Evolutionary conservation across 495 filamentous ascomycete genomes (phyloP), one percentile per base, ranked within the genome.

Genomic region (Penicillium odoratum): DNA sequence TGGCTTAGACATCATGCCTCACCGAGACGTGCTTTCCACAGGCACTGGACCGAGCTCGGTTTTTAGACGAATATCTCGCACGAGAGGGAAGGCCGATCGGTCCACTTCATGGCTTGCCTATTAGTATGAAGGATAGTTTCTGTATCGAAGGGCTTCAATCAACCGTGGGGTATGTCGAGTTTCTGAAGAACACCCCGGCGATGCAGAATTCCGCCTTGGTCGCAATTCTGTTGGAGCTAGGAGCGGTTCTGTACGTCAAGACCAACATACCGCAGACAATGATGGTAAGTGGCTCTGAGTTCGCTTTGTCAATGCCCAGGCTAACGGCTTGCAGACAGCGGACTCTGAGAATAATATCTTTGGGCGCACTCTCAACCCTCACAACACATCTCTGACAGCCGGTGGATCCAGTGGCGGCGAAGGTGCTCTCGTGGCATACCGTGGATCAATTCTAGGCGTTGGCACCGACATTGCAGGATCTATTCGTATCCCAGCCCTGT

Each of bases 41-140:
- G 26, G 77, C 75, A 8, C 62, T 90, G 1, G 60, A 62, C 8
- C 75, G 73, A 16, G 88, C 88, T 1, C 70, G 72, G 44, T 69
- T 75, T n/a, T 79, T 89, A 3, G 88, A 89, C 66, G 58, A 62
- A 4, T 76, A 84, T 60, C 72, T 75, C 11, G 59, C 58, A 0
- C 55, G 73, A 31, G 58, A 83, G 48, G 69, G 73, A 9, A 71
- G 69, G 43, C 68, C 76, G 13, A 50, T 78, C 10, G 80, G 81
- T 9, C 83, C 84, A 0, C 72, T 88, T 1, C 84, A 88, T 58
- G 85, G 85, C 16, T 62, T 87, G 2, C 85, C 85, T 0, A 65
- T 87, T 30, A 82, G 79, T 26, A 61, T 88, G 13, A 88, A 87
- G 58, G 85, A 88, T 61, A 84, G 86, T 59, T 81, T 85, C 56